These are phyloP conservation scores for Trichoderma atrobrunneum DNA, from an alignment of 2,329 filamentous ascomycete species.

Conservation along the genomic window DNA sequence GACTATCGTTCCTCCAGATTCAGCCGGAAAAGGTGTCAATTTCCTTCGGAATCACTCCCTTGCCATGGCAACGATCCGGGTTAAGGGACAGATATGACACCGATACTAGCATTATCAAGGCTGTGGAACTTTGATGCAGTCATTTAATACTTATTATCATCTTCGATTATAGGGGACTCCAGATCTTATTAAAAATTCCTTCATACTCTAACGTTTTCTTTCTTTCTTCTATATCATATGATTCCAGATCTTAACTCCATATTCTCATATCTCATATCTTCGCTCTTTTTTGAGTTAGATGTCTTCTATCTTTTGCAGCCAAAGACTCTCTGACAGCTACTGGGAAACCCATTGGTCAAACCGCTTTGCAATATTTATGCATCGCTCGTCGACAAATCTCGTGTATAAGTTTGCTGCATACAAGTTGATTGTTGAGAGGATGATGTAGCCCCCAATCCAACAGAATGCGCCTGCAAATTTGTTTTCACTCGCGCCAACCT, in stretches of 20 bases:
- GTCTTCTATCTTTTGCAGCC: too few relatives aligned
- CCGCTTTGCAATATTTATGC: slow-evolving; percentile 2
- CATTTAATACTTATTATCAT: too few relatives aligned
- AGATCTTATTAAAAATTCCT: too few relatives aligned
- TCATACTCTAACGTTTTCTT: not conserved
- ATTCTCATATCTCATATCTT: too few relatives aligned
- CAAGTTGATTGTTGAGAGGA: slow-evolving; percentile 4
- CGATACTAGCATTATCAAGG: not conserved
- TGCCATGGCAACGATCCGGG: not conserved
- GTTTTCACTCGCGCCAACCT: not conserved
- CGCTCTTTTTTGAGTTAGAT: too few relatives aligned
- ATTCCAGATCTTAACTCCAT: too few relatives aligned
- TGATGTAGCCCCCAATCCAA: slow-evolving; percentile 11
- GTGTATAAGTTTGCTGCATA: slow-evolving; percentile 1
- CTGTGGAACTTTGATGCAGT: too few relatives aligned
- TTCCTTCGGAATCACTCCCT: not conserved
- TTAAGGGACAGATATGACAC: not conserved
- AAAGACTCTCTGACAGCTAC: not conserved
- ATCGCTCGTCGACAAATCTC: slow-evolving; percentile 13
- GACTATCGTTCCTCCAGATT: not conserved
- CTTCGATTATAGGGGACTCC: too few relatives aligned
- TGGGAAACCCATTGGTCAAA: slow-evolving; percentile 12
- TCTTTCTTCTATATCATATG: not conserved
- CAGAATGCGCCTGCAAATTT: not conserved
- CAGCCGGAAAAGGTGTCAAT: not conserved